Percentiles rank a stretch among this genome's conserved stretches.
These are phyloP conservation scores for Volvox africanus DNA, from an alignment of 139 green algal genomes.

Conservation along the genomic window DNA sequence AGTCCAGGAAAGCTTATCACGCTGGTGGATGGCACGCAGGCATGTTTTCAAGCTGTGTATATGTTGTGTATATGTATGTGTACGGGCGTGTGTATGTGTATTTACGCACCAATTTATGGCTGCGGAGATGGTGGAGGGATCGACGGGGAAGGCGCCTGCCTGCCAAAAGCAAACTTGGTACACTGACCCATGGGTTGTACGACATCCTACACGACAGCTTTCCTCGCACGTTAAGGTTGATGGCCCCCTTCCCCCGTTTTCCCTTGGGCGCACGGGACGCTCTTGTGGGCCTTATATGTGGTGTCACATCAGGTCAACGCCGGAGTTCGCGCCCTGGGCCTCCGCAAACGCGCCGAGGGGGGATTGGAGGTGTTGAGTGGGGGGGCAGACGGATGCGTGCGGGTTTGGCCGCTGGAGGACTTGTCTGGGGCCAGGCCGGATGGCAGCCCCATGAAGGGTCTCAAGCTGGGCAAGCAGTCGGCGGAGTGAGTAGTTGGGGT, in stretches of 20 bases:
- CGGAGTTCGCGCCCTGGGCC: conserved; percentile 52
- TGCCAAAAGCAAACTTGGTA: too few species aligned
- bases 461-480: conserved; percentile 18
- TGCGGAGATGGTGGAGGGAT: too few species aligned
- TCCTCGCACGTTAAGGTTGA: too few species aligned
- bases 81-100: too few species aligned
- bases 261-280: not conserved
- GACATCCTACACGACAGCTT: too few species aligned
- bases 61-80: too few species aligned
- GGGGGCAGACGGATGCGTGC: conserved; percentile 60
- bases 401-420: conserved; percentile 42
- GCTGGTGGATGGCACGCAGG: conserved; percentile 66
- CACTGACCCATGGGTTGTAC: too few species aligned
- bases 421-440: conserved; percentile 47
- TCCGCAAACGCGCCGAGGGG: conserved; percentile 21
- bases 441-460: conserved; percentile 36
- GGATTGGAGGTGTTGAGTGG: conserved; percentile 45
- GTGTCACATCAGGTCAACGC: conserved; percentile 27
- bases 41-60: not conserved
- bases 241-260: not conserved
- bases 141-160: too few species aligned
- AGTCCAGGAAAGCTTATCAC: conserved; percentile 45
- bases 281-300: too few species aligned
- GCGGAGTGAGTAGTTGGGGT: not conserved
- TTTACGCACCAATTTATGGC: too few species aligned